These are phyloP conservation scores for Wickerhamiella infanticola DNA, from an alignment of 1,139 yeast genomes.

Conservation along the genomic window DNA sequence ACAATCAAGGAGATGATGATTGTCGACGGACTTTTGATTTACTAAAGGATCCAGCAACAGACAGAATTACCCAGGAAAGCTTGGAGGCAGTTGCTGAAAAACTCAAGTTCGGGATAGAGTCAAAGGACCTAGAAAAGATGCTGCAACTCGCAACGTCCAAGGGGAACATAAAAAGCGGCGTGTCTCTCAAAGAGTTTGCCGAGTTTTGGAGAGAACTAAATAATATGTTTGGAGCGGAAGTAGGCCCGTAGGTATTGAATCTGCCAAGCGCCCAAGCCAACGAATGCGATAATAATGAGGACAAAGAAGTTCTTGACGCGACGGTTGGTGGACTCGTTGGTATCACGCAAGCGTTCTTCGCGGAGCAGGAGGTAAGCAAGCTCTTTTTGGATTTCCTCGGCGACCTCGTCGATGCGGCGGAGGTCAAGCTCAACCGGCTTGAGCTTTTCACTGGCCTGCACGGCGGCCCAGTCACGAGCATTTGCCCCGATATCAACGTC, in stretches of 20 bases:
- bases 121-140: constrained; percentile 23
- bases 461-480: constrained; percentile 94
- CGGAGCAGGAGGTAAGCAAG: constrained; percentile 70
- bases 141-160: constrained; percentile 16
- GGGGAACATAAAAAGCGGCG: neutral
- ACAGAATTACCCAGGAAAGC: neutral
- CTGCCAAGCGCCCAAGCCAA: constrained; percentile 84
- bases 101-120: constrained; percentile 20
- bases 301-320: constrained; percentile 71
- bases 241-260: constrained; percentile 78
- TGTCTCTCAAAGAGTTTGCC: constrained; percentile 5
- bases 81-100: constrained; percentile 13
- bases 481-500: constrained; percentile 93
- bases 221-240: constrained; percentile 87
- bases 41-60: neutral
- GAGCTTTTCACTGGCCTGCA: constrained; percentile 83
- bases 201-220: constrained; percentile 27
- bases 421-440: constrained; percentile 85
- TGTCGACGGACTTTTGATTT: neutral
- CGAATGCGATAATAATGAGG: constrained; percentile 46
- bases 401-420: constrained; percentile 65
- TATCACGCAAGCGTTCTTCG: constrained; percentile 87
- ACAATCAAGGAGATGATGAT: constrained; percentile 8
- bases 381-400: constrained; percentile 64
- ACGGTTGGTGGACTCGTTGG: constrained; percentile 84